Percentiles rank a stretch among this genome's conserved stretches.
These are phyloP conservation scores for Globisporangium okanoganense DNA, from an alignment of 352 stramenopile species.

Conservation along the genomic window DNA sequence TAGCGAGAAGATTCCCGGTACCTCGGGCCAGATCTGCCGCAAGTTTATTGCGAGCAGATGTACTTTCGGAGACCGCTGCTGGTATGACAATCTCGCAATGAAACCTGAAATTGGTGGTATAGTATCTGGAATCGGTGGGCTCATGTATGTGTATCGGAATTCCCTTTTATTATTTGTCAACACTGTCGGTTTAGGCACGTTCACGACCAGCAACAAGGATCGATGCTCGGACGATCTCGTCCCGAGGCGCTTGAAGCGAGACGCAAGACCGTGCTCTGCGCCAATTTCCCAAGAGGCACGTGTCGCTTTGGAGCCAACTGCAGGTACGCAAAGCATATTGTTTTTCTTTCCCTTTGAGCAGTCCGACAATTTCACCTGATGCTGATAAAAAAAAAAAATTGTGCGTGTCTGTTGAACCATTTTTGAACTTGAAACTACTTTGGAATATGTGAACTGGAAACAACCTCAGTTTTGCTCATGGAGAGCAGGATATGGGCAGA, in stretches of 20 bases:
- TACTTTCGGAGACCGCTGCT: slow-evolving; percentile 78
- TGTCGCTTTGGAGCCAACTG: slow-evolving; percentile 84
- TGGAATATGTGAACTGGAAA: slow-evolving; percentile 11
- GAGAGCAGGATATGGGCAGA: slow-evolving; percentile 57
- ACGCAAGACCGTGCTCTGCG: slow-evolving; percentile 77
- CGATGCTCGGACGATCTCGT: slow-evolving; percentile 11
- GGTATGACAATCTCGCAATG: slow-evolving; percentile 39
- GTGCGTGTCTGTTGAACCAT: background rate
- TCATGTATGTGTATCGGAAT: slow-evolving; percentile 1
- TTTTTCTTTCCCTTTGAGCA: no score
- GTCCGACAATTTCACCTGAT: background rate
- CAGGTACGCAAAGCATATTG: slow-evolving; percentile 68
- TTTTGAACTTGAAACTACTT: background rate
- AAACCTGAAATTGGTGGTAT: slow-evolving; percentile 12
- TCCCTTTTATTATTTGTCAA: background rate
- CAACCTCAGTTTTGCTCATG: slow-evolving; percentile 71
- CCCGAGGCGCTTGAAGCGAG: slow-evolving; percentile 40
- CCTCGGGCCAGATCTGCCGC: slow-evolving; percentile 63
- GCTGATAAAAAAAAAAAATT: no score
- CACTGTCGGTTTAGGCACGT: slow-evolving; percentile 42
- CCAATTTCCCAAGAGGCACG: slow-evolving; percentile 63
- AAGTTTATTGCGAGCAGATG: slow-evolving; percentile 69
- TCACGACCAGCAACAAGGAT: slow-evolving; percentile 31
- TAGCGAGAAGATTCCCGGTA: slow-evolving; percentile 30
- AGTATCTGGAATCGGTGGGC: slow-evolving; percentile 8